phyloP scores from a whole-genome alignment of 2,329 filamentous ascomycete genomes.

The Hymenoscyphus fructigenus region DNA sequence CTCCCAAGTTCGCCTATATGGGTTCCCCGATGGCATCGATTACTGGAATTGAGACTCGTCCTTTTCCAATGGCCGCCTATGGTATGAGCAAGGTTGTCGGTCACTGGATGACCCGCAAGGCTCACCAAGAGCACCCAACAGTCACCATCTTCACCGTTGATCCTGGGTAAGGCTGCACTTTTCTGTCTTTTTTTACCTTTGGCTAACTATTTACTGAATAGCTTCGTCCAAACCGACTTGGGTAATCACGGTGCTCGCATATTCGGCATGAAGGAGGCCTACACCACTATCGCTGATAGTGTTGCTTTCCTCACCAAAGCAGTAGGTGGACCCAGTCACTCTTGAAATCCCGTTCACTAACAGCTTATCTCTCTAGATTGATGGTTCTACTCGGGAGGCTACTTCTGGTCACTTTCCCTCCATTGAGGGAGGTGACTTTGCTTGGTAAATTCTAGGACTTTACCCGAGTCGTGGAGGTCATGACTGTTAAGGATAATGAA shows the following conservation, averaged over 20 bases:
- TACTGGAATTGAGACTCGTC: background rate
- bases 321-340: background rate
- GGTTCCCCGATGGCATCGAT: slow-evolving; percentile 26
- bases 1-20: slow-evolving; percentile 37
- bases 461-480: background rate
- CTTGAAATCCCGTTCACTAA: background rate
- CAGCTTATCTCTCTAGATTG: background rate
- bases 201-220: background rate
- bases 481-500: too few species aligned
- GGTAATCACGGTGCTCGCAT: background rate
- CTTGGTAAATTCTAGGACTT: background rate
- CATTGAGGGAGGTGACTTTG: background rate
- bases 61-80: slow-evolving; percentile 30
- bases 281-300: background rate
- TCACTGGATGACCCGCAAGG: slow-evolving; percentile 35
- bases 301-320: background rate
- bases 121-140: slow-evolving; percentile 26
- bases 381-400: background rate
- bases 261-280: background rate
- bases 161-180: slow-evolving; percentile 12
- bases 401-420: background rate
- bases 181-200: background rate
- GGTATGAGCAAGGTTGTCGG: slow-evolving; percentile 36
- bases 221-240: slow-evolving; percentile 3
- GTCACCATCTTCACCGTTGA: slow-evolving; percentile 23